phyloP scores from a whole-genome alignment of 805 yeast genomes.

The Zygoascus biomembranicola region DNA sequence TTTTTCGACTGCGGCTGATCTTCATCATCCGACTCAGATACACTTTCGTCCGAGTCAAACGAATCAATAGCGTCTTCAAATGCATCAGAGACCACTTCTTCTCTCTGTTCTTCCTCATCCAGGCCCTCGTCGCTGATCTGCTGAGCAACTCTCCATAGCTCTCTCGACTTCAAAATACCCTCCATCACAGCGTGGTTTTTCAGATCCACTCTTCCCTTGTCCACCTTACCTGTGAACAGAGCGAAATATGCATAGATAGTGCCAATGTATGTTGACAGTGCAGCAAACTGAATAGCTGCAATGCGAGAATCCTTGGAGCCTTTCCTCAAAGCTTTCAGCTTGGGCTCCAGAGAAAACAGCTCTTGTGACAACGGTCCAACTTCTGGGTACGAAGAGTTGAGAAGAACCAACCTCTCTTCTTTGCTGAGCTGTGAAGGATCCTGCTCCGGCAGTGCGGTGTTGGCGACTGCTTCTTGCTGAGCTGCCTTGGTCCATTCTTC shows the following conservation, averaged over 20 bases:
- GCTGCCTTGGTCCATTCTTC: constrained; percentile 72
- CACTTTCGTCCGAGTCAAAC: too few species aligned
- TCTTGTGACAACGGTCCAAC: constrained; percentile 70
- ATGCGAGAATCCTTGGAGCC: constrained; percentile 8
- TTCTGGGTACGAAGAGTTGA: constrained; percentile 71
- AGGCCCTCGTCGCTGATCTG: constrained; percentile 20
- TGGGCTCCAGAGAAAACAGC: constrained; percentile 33
- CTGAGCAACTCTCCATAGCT: constrained; percentile 81
- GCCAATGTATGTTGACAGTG: constrained; percentile 72
- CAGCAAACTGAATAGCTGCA: constrained; percentile 45
- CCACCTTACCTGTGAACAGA: constrained; percentile 44
- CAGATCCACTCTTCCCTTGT: constrained; percentile 51
- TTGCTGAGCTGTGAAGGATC: constrained; percentile 45
- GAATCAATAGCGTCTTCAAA: constrained; percentile 14
- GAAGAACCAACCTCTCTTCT: constrained; percentile 43
- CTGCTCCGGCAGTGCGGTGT: constrained; percentile 31
- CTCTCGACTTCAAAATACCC: constrained; percentile 69
- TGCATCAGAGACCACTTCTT: constrained; percentile 15
- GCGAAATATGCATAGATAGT: constrained; percentile 74
- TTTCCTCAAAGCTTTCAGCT: constrained; percentile 16
- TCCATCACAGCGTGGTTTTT: constrained; percentile 90
- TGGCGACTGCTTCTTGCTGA: constrained; percentile 29
- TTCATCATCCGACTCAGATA: neutral
- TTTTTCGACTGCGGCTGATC: neutral
- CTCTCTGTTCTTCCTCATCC: constrained; percentile 21